These are phyloP conservation scores for Fusarium burgessii DNA, from an alignment of 2,329 filamentous ascomycete genomes.

Conservation along the genomic window DNA sequence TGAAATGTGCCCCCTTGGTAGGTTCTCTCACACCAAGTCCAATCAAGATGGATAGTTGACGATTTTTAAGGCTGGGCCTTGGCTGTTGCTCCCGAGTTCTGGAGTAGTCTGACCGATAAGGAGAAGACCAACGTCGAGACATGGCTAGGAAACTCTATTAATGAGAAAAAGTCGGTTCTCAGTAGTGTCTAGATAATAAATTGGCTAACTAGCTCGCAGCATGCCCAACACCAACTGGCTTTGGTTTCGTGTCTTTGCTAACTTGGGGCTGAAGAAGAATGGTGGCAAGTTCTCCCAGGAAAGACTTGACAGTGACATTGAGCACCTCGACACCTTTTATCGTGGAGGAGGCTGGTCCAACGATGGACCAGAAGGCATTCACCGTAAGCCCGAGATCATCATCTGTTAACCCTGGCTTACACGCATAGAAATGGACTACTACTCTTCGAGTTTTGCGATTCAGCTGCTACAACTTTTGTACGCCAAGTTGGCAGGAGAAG, in stretches of 20 bases:
- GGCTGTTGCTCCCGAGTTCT: constrained; percentile 75
- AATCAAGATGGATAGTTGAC: constrained; percentile 1
- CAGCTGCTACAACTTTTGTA: constrained; percentile 84
- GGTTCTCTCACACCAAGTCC: not conserved
- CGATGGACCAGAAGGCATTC: constrained; percentile 81
- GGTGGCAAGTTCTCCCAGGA: constrained; percentile 77
- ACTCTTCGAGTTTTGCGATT: constrained; percentile 85
- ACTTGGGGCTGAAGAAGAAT: constrained; percentile 81
- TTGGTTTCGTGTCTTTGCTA: constrained; percentile 88
- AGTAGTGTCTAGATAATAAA: too few species aligned
- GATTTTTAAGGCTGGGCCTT: constrained; percentile 69
- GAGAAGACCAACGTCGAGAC: constrained; percentile 75
- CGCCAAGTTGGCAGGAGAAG: constrained; percentile 74
- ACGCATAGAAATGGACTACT: constrained; percentile 81
- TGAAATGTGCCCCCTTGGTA: constrained; percentile 81
- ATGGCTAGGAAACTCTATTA: constrained; percentile 81
- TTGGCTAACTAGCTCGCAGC: constrained; percentile 55
- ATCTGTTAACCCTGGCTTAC: constrained; percentile 7
- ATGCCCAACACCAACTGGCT: constrained; percentile 79
- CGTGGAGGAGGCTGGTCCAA: constrained; percentile 87
- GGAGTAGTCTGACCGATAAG: constrained; percentile 71
- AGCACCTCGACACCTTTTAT: constrained; percentile 84
- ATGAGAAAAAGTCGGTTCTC: constrained; percentile 73
- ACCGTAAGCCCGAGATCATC: constrained; percentile 59
- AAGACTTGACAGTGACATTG: constrained; percentile 78